These are phyloP conservation scores for Phytophthora pistaciae DNA, from an alignment of 352 stramenopile species.

Conservation along the genomic window DNA sequence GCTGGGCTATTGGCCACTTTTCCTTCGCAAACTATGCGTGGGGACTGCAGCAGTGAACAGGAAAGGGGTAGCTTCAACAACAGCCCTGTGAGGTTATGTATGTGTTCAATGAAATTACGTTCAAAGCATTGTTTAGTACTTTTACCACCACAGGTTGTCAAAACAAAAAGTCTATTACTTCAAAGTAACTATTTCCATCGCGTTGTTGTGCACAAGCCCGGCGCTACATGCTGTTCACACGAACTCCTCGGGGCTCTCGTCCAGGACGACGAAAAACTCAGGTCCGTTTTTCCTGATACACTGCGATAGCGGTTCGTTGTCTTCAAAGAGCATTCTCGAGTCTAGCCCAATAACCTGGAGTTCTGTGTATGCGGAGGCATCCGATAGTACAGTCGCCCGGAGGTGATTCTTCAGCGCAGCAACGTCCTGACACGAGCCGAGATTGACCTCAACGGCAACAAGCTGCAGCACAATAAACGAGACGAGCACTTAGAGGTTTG, in stretches of 20 bases:
- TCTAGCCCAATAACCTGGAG: slow-evolving; percentile 33
- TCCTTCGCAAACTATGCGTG: slow-evolving; percentile 34
- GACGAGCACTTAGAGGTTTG: neutral
- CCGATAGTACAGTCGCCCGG: slow-evolving; percentile 24
- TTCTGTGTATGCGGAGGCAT: slow-evolving; percentile 4
- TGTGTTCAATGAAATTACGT: neutral
- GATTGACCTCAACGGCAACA: slow-evolving; percentile 18
- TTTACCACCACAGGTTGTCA: neutral
- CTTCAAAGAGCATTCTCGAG: slow-evolving; percentile 20
- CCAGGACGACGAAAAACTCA: slow-evolving; percentile 38
- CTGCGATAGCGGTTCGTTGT: slow-evolving; percentile 23
- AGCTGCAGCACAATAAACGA: slow-evolving; percentile 25
- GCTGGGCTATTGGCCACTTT: slow-evolving; percentile 23
- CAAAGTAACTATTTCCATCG: neutral
- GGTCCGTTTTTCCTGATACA: slow-evolving; percentile 36
- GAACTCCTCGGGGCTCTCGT: slow-evolving; percentile 33
- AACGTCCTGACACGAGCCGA: slow-evolving; percentile 30
- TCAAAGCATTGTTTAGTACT: neutral
- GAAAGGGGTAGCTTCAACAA: neutral
- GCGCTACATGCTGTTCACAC: slow-evolving; percentile 7
- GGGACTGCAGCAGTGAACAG: slow-evolving; percentile 17
- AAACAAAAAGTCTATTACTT: neutral
- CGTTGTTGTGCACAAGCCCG: neutral
- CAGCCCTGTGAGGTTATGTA: neutral
- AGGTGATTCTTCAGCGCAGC: slow-evolving; percentile 27